Evolutionary conservation across 306 rosid genomes (phyloP).

Genomic region (Ormosia semicastrata): DNA sequence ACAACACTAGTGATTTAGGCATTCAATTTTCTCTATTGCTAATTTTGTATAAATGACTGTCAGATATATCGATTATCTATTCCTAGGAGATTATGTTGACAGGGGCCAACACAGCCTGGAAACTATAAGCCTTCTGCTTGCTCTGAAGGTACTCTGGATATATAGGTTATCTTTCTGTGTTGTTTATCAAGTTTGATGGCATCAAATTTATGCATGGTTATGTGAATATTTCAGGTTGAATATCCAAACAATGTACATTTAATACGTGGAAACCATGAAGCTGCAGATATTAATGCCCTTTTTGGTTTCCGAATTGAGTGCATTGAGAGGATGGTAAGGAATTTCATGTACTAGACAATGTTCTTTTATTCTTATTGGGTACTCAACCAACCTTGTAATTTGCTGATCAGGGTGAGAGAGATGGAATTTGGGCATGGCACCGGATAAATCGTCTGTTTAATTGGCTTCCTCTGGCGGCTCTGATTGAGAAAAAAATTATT

Average conservation of each 20-base stretch:
- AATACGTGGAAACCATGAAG: slow-evolving; percentile 98
- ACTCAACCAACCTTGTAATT: slow-evolving; percentile 31
- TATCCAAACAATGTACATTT: slow-evolving; percentile 85
- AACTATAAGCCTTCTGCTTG: slow-evolving; percentile 86
- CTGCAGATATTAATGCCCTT: slow-evolving; percentile 98
- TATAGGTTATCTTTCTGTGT: slow-evolving; percentile 6
- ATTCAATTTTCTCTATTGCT: slow-evolving; percentile 30
- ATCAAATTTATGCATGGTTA: background rate
- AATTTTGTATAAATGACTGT: slow-evolving; percentile 47
- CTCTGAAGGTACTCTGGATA: slow-evolving; percentile 69
- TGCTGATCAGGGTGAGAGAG: slow-evolving; percentile 85
- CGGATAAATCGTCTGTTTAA: slow-evolving; percentile 90
- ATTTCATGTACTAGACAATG: background rate
- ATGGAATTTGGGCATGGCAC: slow-evolving; percentile 99
- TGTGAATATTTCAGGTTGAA: slow-evolving; percentile 72
- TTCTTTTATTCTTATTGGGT: slow-evolving; percentile 19
- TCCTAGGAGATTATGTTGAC: slow-evolving; percentile 98
- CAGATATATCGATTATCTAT: slow-evolving; percentile 98
- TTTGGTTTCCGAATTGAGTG: slow-evolving; percentile 98
- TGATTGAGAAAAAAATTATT: slow-evolving; percentile 91
- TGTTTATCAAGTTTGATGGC: slow-evolving; percentile 25
- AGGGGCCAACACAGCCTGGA: slow-evolving; percentile 98
- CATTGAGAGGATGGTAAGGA: slow-evolving; percentile 89
- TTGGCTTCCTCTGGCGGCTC: slow-evolving; percentile 98
- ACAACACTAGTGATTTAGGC: background rate